Evolutionary conservation across 192 early-diverging fungal species (phyloP), one percentile per base, ranked within the genome.

Genomic region (Entomortierella beljakovae): DNA sequence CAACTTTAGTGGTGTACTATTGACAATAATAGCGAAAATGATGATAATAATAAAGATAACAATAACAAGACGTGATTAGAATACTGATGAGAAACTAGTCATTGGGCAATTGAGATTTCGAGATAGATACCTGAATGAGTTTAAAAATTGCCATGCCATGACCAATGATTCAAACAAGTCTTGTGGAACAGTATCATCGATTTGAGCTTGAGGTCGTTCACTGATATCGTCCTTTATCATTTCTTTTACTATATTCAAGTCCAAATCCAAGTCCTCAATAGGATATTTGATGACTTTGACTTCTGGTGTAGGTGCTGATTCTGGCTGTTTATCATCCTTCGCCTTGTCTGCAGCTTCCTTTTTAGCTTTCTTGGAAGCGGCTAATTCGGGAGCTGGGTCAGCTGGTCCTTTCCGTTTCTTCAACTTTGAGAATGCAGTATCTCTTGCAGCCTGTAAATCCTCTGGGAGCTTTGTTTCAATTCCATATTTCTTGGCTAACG

Each of bases 261-360:
- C 81, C 28, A 94, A 80, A 26, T 94, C 93, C 43, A 94, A 69
- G 82, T 98, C 95, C 57, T 98, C 95, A 4, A 94, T 89, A 6
- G 96, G 96, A 62, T 91, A 93, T 65, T 90, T 91, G 46, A 92
- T 81, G 18, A 77, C 60, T 23, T 83, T 86, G 38, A 72, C 38
- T 35, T 72, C 79, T 69, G 80, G 43, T 8, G 32, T 22, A 11
- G 33, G 1, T 42, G 59, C 6, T 0, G 43, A 25, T 28, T 50
- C 32, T 74, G 58, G 32, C 66, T 73, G 23, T 55, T 42, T 46
- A 68, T 72, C 43, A 16, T 79, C 60, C 10, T 68, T 58, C 8
- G 58, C 43, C 3, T 76, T 72, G 18, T 81, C 75, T 26, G 51
- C 42, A 38, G 71, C 75, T 31, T 87, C 80, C 57, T 84, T 69